These are phyloP conservation scores for Triticum aestivum DNA, from an alignment of 176 grass and related monocot species.

Conservation along the genomic window DNA sequence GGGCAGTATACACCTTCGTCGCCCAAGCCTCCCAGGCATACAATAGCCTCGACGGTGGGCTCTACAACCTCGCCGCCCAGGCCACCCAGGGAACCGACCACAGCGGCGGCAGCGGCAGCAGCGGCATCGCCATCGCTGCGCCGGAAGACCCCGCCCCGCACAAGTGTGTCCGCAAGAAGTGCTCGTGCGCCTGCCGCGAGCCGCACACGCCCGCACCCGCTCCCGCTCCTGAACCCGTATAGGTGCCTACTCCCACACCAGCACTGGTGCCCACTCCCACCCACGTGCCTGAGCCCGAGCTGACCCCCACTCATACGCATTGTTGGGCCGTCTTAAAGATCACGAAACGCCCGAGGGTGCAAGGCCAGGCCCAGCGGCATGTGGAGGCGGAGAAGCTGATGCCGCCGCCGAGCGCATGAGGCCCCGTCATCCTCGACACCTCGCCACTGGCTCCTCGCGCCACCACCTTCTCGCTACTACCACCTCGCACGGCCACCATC, in stretches of 20 bases:
- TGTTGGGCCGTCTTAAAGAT: constrained; percentile 25
- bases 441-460: constrained; percentile 16
- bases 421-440: constrained; percentile 35
- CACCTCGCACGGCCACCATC: background rate
- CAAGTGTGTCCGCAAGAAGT: constrained; percentile 76
- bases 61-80: background rate
- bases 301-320: constrained; percentile 35
- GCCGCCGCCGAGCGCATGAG: constrained; percentile 48
- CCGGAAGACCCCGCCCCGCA: constrained; percentile 36
- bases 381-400: constrained; percentile 52
- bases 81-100: background rate
- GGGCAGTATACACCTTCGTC: background rate
- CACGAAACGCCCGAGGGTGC: background rate
- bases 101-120: background rate
- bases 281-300: background rate
- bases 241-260: background rate
- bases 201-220: background rate
- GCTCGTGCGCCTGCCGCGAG: constrained; percentile 58
- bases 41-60: no score
- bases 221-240: background rate
- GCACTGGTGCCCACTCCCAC: constrained; percentile 2
- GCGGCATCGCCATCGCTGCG: background rate
- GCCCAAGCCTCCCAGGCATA: background rate
- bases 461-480: background rate
- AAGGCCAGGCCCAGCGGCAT: background rate